Evolutionary conservation across 176 grass and related monocot genomes (phyloP).

Genomic region (Oryza glaberrima): DNA sequence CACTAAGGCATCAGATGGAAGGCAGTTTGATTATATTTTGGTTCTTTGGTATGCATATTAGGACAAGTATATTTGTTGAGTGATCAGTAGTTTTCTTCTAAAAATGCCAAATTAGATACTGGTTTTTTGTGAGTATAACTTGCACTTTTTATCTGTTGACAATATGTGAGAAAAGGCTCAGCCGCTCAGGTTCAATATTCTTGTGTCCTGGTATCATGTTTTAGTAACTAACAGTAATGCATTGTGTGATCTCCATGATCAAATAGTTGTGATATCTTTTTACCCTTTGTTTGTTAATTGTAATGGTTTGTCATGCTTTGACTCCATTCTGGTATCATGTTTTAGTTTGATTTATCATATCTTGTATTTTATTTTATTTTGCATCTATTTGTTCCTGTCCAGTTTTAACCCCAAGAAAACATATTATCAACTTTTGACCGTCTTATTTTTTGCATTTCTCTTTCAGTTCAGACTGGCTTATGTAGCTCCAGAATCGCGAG

Average conservation of each 20-base stretch:
- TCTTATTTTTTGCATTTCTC: slow-evolving; percentile 12
- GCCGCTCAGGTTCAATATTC: background rate
- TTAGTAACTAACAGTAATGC: background rate
- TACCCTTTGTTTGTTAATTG: slow-evolving; percentile 1
- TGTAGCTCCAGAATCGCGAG: slow-evolving; percentile 91
- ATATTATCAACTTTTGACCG: background rate
- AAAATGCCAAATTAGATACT: background rate
- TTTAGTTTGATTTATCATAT: too few relatives aligned
- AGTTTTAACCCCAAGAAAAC: slow-evolving; percentile 10
- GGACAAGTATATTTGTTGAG: background rate
- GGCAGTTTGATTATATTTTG: background rate
- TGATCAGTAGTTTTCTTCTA: background rate
- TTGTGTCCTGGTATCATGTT: slow-evolving; percentile 16
- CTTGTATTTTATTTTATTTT: background rate
- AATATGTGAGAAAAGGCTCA: background rate
- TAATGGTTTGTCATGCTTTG: slow-evolving; percentile 9
- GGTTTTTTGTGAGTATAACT: background rate
- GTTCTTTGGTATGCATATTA: background rate
- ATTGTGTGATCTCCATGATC: background rate
- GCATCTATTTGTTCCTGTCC: background rate
- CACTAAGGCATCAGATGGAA: slow-evolving; percentile 12
- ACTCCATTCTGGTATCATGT: too few relatives aligned
- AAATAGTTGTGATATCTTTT: background rate
- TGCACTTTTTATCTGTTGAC: background rate
- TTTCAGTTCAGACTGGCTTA: slow-evolving; percentile 95